Base-by-base conservation (phyloP, 2,329 filamentous ascomycete species). In the Calonectria hongkongensis region DNA sequence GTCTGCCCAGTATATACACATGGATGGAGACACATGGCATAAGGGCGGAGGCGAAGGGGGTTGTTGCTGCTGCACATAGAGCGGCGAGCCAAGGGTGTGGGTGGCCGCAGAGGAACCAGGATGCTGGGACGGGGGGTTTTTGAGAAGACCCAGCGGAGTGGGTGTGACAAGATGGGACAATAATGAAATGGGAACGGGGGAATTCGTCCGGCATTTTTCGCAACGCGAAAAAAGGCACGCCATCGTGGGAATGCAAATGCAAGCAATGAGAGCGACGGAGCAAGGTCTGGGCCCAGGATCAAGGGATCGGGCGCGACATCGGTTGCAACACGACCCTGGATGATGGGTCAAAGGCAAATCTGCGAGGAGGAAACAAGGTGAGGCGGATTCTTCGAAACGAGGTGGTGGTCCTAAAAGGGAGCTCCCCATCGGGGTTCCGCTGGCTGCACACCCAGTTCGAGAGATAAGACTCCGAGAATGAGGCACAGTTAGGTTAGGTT, bases 141-240 rank as follows among this genome's bases (percentile, higher is more conserved):
- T 43, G 39, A 15, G n/a, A 25, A 39, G 64, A 45, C 48, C 64
- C 64, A 66, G 64, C 36, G 10, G 64, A 54, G 64, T 41, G 64
- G 64, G 50, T 66, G 64, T 36, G 64, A 51, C 30, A 51, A 28
- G 27, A 56, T 28, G 36, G 48, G 64, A 66, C 25, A 33, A 58
- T 27, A 27, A 48, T 47, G 51, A 39, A 43, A 60, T 43, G 66
- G 45, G 28, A 41, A 60, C 27, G 36, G 54, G 33, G 54, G 30
- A 15, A 41, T 39, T 27, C n/a, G 21, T n/a, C 33, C 21, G 30
- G 33, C 36, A 60, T 27, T 41, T 33, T 33, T 60, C 39, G n/a
- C n/a, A 60, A 60, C 33, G 54, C 54, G 54, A 41, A 21, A 41
- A 27, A 60, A 13, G 21, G 33, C 54, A 60, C 54, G 36, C 54